Evolutionary conservation across 2,329 filamentous ascomycete species (phyloP), one percentile per base, ranked within the genome.

Genomic region (Incumbomyces lentus): DNA sequence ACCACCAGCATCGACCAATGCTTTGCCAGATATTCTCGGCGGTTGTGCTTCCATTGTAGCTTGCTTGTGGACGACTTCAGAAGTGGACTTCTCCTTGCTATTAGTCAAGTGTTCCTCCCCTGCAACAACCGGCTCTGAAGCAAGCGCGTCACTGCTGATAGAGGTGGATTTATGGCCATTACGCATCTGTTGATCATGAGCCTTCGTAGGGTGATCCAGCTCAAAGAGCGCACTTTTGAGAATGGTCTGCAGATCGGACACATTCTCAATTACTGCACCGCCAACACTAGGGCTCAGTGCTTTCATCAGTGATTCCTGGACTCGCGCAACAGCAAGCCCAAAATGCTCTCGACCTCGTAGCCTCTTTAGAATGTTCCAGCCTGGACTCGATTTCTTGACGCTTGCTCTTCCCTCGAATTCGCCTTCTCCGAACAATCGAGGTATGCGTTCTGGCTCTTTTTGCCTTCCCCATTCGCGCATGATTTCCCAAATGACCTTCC

Each of bases 401-500:
- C 76, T 77, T 31, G 81, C 77, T 60, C 85, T 93, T 7, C 29
- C 42, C 4, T 26, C 34, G 22, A 37, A 45, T 10, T 45, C 42
- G 5, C 33, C 42, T 38, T 45, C 42, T 10, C 42, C 42, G 5
- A 45, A 31, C 13, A 45, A 29, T 4, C 42, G 42, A n/a, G 42
- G 42, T 26, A 45, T 30, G 11, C 17, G 6, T 48, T 94, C 73
- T 0, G 89, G 88, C 0, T 78, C 74, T 58, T 82, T 84, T 61
- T 94, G 87, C 18, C 82, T 77, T 12, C 85, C 78, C 87, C 88
- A 98, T 65, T 95, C 88, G 19, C 86, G 76, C 79, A 96, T 92
- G 22, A 96, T 71, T 61, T 93, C 84, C 89, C 92, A 96, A 40
- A 98, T 76, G 0, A 86, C 81, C 3, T 72, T 72, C 88, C 88